Base-by-base conservation (phyloP, 164 flowering plant species). In the Nymphaea thermarum region DNA sequence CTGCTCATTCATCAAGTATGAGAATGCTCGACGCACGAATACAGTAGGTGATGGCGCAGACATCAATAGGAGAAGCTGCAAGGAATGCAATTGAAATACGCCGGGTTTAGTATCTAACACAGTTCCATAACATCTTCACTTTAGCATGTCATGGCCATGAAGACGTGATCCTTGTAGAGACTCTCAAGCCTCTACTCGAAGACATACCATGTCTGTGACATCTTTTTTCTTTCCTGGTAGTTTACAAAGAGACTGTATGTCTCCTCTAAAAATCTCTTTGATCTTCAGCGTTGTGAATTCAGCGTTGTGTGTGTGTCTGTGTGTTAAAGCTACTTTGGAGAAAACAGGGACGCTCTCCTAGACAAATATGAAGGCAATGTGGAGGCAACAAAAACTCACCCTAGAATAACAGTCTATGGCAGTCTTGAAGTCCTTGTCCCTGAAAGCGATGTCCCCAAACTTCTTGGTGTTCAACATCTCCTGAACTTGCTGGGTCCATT, bases 401-500 rank as follows among this genome's bases (percentile, higher is more conserved):
- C 88, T 90, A 43, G 99, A 87, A 68, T 95, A 95, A 71, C 80
- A 83, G 8, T 95, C 98, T 67, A 92, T 78, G 43, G 98, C 88
- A 71, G 70, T 85, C 70, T 87, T 87, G 80, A 90, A 90, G 77
- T 95, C 97, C 78, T 95, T 95, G 84, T 92, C 99, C 67, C 97
- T 80, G 65, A 95, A 95, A n/a, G 98, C 98, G 73, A 90, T 87
- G 65, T 95, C 99, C 61, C 98, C 99, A 67, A 81, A 88, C 71
- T 90, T 95, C 81, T 92, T 95, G 15, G 91, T 86, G 71, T 95
- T 92, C 78, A 92, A 61, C 91, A 92, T 95, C 68, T 95, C 99
- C 78, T 92, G 98, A 67, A 95, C 97, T 82, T 92, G 96, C 67
- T 90, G 96, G 0, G 98, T 95, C 98, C 98, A 95, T 71, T 90